These are phyloP conservation scores for Tilletia caries DNA, from an alignment of 1,284 basidiomycete genomes.

Conservation along the genomic window DNA sequence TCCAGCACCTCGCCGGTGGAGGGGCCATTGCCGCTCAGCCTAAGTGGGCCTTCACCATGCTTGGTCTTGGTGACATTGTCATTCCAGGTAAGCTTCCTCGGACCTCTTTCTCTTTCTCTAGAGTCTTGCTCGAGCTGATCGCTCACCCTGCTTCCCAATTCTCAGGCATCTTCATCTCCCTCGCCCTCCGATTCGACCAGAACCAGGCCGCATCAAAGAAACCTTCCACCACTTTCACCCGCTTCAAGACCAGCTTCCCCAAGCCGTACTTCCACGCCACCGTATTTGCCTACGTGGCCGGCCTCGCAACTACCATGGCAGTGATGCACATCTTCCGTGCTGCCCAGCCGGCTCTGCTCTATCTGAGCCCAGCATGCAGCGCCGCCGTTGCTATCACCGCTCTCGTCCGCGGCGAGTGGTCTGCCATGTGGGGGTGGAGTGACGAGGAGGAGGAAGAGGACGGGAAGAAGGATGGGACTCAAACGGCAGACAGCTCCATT, in stretches of 20 bases:
- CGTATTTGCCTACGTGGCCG: slow-evolving; percentile 72
- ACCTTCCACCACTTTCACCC: slow-evolving; percentile 33
- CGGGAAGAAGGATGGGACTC: slow-evolving; percentile 15
- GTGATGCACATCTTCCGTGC: slow-evolving; percentile 79
- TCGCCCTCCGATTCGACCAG: slow-evolving; percentile 83
- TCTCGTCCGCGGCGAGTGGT: slow-evolving; percentile 52
- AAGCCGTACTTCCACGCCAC: slow-evolving; percentile 78
- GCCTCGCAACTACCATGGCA: slow-evolving; percentile 73
- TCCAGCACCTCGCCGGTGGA: slow-evolving; percentile 8
- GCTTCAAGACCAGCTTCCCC: slow-evolving; percentile 55
- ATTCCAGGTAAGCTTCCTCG: slow-evolving; percentile 60
- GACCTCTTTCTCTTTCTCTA: no score
- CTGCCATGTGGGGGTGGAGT: slow-evolving; percentile 41
- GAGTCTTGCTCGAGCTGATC: background rate
- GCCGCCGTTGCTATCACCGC: slow-evolving; percentile 54
- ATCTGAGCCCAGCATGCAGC: slow-evolving; percentile 66
- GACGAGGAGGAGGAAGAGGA: slow-evolving; percentile 34
- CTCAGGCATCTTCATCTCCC: slow-evolving; percentile 75
- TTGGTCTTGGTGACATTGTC: slow-evolving; percentile 87
- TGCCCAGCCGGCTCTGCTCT: slow-evolving; percentile 89
- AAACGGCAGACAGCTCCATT: background rate
- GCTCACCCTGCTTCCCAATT: background rate
- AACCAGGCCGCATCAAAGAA: slow-evolving; percentile 56
- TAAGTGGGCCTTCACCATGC: slow-evolving; percentile 72
- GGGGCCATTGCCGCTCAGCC: slow-evolving; percentile 6